A percentile compares a stretch with the other conserved stretches of the same genome.
Evolutionary conservation across 345 rosid species (phyloP).

Genomic region (Zanthoxylum bungeanum): DNA sequence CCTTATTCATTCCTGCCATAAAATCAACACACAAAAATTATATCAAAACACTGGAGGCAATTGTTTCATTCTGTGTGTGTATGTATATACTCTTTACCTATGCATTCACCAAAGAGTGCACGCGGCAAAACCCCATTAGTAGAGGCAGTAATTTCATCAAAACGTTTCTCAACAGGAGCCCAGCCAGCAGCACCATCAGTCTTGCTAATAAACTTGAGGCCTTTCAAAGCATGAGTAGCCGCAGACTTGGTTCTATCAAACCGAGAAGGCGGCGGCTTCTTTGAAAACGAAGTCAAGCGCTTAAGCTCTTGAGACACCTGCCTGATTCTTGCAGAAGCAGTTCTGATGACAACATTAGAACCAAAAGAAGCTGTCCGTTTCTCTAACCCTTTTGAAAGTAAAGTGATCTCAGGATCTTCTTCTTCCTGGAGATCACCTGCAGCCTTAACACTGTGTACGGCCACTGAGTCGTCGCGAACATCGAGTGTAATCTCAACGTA

Average conservation of each 20-base stretch:
- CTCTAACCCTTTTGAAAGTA: conserved; percentile 45
- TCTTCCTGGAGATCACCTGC: conserved; percentile 17
- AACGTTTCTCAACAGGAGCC: conserved; percentile 64
- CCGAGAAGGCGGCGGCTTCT: conserved; percentile 36
- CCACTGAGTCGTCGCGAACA: conserved; percentile 35
- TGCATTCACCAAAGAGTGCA: conserved; percentile 57
- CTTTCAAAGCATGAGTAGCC: conserved; percentile 59
- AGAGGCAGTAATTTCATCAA: conserved; percentile 53
- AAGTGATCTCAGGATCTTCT: conserved; percentile 36
- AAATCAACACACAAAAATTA: neutral
- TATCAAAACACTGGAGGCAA: too few relatives aligned
- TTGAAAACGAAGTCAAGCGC: conserved; percentile 49
- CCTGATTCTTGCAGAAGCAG: conserved; percentile 46
- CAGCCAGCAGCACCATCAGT: conserved; percentile 66
- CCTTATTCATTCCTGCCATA: conserved; percentile 57
- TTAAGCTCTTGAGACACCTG: conserved; percentile 69
- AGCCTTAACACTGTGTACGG: conserved; percentile 32
- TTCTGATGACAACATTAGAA: conserved; percentile 34
- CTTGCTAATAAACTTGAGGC: conserved; percentile 74
- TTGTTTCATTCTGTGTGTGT: neutral
- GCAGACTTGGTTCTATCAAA: conserved; percentile 70
- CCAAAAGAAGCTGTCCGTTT: conserved; percentile 36
- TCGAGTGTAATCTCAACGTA: conserved; percentile 44
- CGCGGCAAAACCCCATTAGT: conserved; percentile 46
- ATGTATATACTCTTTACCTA: too few relatives aligned